phyloP scores from a whole-genome alignment of 2,329 filamentous ascomycete species.

The Colletotrichum spinosum region DNA sequence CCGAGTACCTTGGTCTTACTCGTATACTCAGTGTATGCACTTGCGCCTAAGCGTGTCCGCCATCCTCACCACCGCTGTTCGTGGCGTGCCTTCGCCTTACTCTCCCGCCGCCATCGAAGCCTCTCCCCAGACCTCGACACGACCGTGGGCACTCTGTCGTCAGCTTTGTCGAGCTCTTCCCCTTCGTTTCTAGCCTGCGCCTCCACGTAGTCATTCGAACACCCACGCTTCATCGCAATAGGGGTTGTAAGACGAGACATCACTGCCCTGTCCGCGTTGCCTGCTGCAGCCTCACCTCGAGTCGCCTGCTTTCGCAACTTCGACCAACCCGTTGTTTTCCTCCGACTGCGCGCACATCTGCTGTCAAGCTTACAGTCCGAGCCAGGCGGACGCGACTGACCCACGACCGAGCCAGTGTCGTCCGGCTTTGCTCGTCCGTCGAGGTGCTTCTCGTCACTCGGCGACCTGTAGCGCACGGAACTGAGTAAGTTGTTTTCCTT shows the following conservation, averaged over 20 bases:
- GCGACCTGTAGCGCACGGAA: slow-evolving; percentile 30
- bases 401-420: slow-evolving; percentile 3
- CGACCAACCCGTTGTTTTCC: no score
- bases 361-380: slow-evolving; percentile 6
- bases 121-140: background rate
- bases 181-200: background rate
- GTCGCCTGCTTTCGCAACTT: background rate
- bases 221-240: slow-evolving; percentile 1
- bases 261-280: slow-evolving; percentile 1
- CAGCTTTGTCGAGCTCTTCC: background rate
- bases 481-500: slow-evolving; percentile 25
- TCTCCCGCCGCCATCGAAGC: background rate
- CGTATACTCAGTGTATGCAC: background rate
- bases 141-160: background rate
- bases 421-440: background rate
- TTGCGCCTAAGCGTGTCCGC: slow-evolving; percentile 8
- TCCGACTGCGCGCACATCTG: background rate
- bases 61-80: background rate
- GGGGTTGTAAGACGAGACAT: slow-evolving; percentile 23
- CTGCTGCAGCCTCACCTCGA: background rate
- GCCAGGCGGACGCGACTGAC: slow-evolving; percentile 6
- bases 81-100: slow-evolving; percentile 13
- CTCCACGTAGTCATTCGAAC: slow-evolving; percentile 1
- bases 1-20: background rate
- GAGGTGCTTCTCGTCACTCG: background rate